Evolutionary conservation across 768 basidiomycete genomes (phyloP).

Genomic region (Pilatotrama ljubarskyi): DNA sequence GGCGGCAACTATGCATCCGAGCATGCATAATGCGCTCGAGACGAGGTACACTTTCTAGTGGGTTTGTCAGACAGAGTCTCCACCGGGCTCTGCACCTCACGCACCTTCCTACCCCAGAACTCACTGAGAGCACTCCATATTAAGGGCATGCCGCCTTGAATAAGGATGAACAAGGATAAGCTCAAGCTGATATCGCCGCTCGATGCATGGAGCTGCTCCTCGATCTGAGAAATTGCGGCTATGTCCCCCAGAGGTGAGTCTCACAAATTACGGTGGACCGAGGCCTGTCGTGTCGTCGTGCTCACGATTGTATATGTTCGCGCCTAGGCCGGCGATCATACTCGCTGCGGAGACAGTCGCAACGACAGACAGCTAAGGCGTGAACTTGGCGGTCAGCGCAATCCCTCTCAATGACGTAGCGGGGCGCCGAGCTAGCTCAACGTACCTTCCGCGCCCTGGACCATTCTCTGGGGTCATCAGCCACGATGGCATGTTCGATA

Average conservation of each 20-base stretch:
- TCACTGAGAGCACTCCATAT: constrained; percentile 73
- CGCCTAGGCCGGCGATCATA: constrained; percentile 58
- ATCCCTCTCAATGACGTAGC: not conserved
- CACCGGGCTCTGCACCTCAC: constrained; percentile 14
- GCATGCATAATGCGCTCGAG: constrained; percentile 51
- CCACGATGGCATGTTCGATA: constrained; percentile 31
- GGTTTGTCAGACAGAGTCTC: not conserved
- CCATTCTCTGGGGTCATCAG: constrained; percentile 31
- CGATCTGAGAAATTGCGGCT: constrained; percentile 68
- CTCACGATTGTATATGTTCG: constrained; percentile 66
- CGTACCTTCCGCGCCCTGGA: constrained; percentile 29
- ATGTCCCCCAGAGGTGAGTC: constrained; percentile 7
- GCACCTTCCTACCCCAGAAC: constrained; percentile 71
- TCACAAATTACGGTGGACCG: not conserved
- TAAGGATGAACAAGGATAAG: constrained; percentile 68
- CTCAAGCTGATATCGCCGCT: constrained; percentile 63
- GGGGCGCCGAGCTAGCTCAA: not conserved
- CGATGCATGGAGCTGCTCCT: constrained; percentile 58
- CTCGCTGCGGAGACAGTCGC: constrained; percentile 51
- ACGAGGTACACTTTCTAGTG: constrained; percentile 52
- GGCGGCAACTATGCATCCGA: constrained; percentile 59
- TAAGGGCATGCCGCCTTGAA: constrained; percentile 69
- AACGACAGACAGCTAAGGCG: constrained; percentile 37
- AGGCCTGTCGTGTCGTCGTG: not conserved
- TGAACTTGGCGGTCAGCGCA: not conserved